Evolutionary conservation across 2,329 filamentous ascomycete genomes (phyloP).

Genomic region (Penicillium fuscoglaucum): DNA sequence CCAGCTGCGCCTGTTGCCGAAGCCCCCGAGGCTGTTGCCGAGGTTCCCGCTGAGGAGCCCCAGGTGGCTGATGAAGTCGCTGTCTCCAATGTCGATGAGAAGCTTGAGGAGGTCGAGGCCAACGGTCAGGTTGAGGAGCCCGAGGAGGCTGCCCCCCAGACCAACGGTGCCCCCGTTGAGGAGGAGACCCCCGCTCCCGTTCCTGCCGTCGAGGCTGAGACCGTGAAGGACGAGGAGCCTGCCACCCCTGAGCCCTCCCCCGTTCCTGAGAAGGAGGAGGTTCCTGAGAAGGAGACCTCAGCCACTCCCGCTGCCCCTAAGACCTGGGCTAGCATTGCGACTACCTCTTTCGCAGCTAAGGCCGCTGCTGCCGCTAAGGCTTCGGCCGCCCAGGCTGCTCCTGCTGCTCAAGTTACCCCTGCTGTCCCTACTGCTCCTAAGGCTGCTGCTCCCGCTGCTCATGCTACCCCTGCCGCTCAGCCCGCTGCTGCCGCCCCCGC

Average conservation of each 20-base stretch:
- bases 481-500: constrained; percentile 38
- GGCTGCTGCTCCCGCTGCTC: constrained; percentile 33
- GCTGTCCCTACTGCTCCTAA: constrained; percentile 34
- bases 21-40: constrained; percentile 36
- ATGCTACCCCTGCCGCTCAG: constrained; percentile 35
- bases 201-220: constrained; percentile 42
- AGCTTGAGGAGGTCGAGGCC: constrained; percentile 66
- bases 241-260: constrained; percentile 62
- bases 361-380: constrained; percentile 39
- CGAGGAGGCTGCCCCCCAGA: constrained; percentile 36
- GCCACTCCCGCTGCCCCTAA: constrained; percentile 53
- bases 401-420: constrained; percentile 34
- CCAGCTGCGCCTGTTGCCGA: constrained; percentile 44
- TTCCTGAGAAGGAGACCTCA: constrained; percentile 54
- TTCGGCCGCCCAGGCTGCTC: constrained; percentile 39
- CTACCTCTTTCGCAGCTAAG: constrained; percentile 33
- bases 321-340: constrained; percentile 65
- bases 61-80: constrained; percentile 47
- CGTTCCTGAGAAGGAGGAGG: constrained; percentile 47
- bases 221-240: constrained; percentile 61
- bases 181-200: constrained; percentile 26
- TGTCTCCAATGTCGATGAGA: constrained; percentile 65
- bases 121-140: constrained; percentile 45
- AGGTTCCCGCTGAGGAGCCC: constrained; percentile 30
- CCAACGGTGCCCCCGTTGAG: constrained; percentile 33